These are phyloP conservation scores for Ophiostoma australiae DNA, from an alignment of 2,329 filamentous ascomycete species.

Conservation along the genomic window DNA sequence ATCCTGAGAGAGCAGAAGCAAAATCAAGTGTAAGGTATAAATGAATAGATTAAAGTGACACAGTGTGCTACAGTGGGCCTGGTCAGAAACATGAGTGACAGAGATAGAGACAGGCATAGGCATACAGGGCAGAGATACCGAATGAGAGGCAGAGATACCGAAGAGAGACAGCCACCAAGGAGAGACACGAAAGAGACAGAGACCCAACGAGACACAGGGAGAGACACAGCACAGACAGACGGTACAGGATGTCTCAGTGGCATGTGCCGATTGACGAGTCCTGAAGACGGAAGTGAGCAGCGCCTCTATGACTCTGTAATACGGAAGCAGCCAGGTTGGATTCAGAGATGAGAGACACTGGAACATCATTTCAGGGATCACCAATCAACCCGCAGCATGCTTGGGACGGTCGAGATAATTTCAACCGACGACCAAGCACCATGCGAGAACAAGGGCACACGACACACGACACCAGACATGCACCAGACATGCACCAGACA, in stretches of 20 bases:
- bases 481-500: neutral
- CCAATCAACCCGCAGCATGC: neutral
- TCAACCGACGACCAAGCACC: neutral
- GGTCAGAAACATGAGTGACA: constrained; percentile 8
- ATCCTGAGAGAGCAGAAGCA: neutral
- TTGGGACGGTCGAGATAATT: neutral
- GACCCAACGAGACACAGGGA: neutral
- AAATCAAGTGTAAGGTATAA: neutral
- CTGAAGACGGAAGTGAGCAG: constrained; percentile 7
- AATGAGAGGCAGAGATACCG: neutral
- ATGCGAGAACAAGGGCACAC: neutral
- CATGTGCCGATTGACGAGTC: constrained; percentile 7
- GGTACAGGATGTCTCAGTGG: neutral
- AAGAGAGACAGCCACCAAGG: neutral
- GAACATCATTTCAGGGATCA: neutral
- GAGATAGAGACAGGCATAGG: neutral
- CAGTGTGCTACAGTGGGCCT: neutral
- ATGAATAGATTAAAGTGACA: neutral
- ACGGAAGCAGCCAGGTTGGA: neutral
- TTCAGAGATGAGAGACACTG: neutral
- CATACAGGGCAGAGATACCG: neutral
- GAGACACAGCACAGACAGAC: neutral
- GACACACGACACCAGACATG: neutral
- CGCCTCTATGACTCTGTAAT: neutral
- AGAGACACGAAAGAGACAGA: neutral